These are phyloP conservation scores for Apophysomyces variabilis DNA, from an alignment of 371 early-diverging fungal species.

Conservation along the genomic window DNA sequence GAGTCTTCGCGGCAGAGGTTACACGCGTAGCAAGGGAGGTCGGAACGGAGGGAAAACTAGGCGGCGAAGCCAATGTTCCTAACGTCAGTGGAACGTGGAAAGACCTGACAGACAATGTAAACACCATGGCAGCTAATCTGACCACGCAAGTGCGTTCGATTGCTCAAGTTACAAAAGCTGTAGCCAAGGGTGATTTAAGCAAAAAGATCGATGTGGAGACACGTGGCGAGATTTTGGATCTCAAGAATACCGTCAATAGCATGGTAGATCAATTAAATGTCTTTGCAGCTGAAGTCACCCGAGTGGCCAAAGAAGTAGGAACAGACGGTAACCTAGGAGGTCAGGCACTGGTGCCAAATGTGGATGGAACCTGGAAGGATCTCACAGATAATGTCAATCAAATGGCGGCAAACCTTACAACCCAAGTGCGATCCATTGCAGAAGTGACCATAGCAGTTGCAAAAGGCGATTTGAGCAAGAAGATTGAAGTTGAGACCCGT, in stretches of 20 bases:
- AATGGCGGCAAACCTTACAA: constrained; percentile 36
- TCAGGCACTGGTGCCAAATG: background rate
- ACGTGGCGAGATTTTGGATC: constrained; percentile 61
- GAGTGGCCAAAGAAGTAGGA: constrained; percentile 3
- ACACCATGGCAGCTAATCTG: constrained; percentile 60
- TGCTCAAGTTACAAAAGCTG: constrained; percentile 62
- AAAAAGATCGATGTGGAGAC: constrained; percentile 34
- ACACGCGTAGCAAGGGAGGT: constrained; percentile 64
- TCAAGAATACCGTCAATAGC: constrained; percentile 66
- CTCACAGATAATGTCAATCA: constrained; percentile 43
- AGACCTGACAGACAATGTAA: constrained; percentile 65
- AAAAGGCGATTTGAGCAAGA: background rate
- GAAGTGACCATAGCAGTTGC: constrained; percentile 4
- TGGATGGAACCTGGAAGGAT: constrained; percentile 31
- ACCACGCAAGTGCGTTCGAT: constrained; percentile 70
- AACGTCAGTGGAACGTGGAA: constrained; percentile 67
- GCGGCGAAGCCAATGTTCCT: constrained; percentile 54
- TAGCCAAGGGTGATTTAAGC: constrained; percentile 63
- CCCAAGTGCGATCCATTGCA: constrained; percentile 18
- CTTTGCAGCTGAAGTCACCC: constrained; percentile 37
- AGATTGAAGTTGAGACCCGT: constrained; percentile 2
- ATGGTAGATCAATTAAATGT: constrained; percentile 58
- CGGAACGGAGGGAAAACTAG: constrained; percentile 63
- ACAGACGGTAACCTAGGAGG: constrained; percentile 3
- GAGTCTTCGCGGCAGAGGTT: constrained; percentile 61